Percentiles rank a stretch among this genome's conserved stretches.
Conservation (phyloP, 2,329 filamentous ascomycete genomes). For the Chaetomium sp. region DNA sequence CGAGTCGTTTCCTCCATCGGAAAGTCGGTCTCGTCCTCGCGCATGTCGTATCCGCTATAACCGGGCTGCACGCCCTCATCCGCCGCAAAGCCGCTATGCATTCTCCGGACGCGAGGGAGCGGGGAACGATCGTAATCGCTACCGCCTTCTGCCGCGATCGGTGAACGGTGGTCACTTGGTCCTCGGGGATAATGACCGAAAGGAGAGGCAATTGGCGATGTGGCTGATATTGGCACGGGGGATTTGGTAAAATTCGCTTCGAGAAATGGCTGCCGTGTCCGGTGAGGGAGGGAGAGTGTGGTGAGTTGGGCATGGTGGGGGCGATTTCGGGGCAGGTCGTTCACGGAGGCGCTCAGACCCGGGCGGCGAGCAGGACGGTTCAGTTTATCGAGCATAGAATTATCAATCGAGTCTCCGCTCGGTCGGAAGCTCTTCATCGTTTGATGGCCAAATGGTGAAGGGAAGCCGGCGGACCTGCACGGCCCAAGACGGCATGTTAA, state of each 20-base stretch:
- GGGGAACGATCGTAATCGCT: constrained; percentile 45
- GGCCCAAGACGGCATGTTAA: not conserved
- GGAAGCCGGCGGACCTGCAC: constrained; percentile 18
- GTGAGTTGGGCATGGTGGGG: constrained; percentile 35
- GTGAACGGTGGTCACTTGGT: constrained; percentile 37
- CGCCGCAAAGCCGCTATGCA: constrained; percentile 39
- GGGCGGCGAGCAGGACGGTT: constrained; percentile 41
- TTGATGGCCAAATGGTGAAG: constrained; percentile 38
- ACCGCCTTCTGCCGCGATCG: constrained; percentile 29
- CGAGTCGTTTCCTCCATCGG: constrained; percentile 40
- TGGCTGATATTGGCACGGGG: constrained; percentile 38
- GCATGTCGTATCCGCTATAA: constrained; percentile 42
- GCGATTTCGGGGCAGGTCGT: constrained; percentile 33
- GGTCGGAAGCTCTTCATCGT: constrained; percentile 38
- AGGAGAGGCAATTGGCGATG: constrained; percentile 40
- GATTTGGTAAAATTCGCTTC: constrained; percentile 43
- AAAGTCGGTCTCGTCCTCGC: constrained; percentile 43
- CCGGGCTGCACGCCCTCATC: constrained; percentile 43
- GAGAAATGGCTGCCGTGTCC: constrained; percentile 35
- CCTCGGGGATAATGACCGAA: constrained; percentile 33
- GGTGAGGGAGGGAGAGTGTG: constrained; percentile 42
- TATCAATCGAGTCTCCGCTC: constrained; percentile 42
- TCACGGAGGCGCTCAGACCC: constrained; percentile 37
- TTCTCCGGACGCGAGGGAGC: constrained; percentile 38
- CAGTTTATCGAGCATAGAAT: constrained; percentile 50